Evolutionary conservation across 1,284 basidiomycete genomes (phyloP), one percentile per base, ranked within the genome.

Genomic region (Trametes versicolor): DNA sequence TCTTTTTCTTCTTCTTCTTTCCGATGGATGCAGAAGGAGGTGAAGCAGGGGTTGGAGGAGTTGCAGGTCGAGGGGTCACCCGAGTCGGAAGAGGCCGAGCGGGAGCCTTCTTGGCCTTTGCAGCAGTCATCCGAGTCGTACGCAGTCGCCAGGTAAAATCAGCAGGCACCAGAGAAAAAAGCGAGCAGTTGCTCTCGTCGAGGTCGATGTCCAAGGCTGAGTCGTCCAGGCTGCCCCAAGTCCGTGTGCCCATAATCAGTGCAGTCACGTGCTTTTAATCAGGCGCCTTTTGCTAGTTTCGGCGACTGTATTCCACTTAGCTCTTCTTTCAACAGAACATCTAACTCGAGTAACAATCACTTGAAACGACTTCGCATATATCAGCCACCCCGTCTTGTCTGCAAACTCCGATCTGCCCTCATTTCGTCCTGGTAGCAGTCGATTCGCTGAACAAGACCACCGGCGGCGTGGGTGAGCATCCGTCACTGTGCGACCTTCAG

Each of bases 1-100:
- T 85, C 76, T 82, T 84, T 71, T 81, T 82, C 77, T 79, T 83
- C 77, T 79, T 84, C 69, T 71, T 73, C 72, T 74, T 75, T 3
- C 62, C 61, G 43, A 56, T 64, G 27, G 68, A 60, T 34, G 63
- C 45, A n/a, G 68, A 58, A 15, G 64, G 52, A n/a, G 68, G 39
- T 4, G 64, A 9, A 34, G 64, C 53, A 29, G 65, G 56, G 56
- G 61, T 32, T 13, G 68, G 65, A 34, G 64, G 68, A 51, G 68
- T 64, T 23, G 68, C 64, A 57, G 68, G 54, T 54, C 63, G 64
- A 41, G 61, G 47, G 51, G 65, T 63, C 65, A 60, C 63, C 58
- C 65, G 63, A 62, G 65, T 43, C n/a, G 68, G 65, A 25, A 65
- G 51, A 43, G 68, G 58, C 25, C 65, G 64, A 36, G 65, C 63